These are phyloP conservation scores for Sequoiadendron giganteum DNA, from an alignment of 75 land plant species.

Conservation along the genomic window DNA sequence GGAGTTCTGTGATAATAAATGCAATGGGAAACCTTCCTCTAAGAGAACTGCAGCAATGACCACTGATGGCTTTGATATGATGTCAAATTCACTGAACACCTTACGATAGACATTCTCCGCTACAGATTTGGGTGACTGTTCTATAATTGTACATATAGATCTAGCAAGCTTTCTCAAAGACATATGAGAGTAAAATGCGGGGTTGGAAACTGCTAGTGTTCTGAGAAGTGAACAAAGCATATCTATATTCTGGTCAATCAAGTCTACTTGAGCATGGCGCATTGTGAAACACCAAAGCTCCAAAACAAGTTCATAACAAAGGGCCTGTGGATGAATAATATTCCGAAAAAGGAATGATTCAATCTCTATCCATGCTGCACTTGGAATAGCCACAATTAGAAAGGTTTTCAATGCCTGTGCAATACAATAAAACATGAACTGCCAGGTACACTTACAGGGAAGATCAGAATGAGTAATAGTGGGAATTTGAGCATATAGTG, in stretches of 20 bases:
- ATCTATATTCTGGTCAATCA: conserved; percentile 42
- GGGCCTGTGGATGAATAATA: conserved; percentile 72
- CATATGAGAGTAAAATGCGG: conserved; percentile 21
- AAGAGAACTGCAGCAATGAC: conserved; percentile 45
- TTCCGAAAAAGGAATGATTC: conserved; percentile 68
- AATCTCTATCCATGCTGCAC: conserved; percentile 55
- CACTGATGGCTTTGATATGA: conserved; percentile 23
- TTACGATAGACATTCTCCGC: conserved; percentile 40
- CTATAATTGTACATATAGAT: conserved; percentile 52
- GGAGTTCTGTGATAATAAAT: conserved; percentile 39
- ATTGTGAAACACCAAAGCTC: conserved; percentile 92
- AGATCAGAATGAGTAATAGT: conserved; percentile 26
- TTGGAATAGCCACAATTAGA: conserved; percentile 51
- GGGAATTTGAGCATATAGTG: conserved; percentile 48
- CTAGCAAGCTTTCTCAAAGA: conserved; percentile 68
- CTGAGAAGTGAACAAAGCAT: conserved; percentile 49
- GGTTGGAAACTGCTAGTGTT: conserved; percentile 30
- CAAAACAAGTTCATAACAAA: conserved; percentile 67
- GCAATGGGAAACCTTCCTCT: conserved; percentile 80
- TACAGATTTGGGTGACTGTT: conserved; percentile 25
- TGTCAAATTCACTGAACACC: conserved; percentile 30
- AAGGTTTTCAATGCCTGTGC: conserved; percentile 67
- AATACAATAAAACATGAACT: conserved; percentile 47
- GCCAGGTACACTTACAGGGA: conserved; percentile 27
- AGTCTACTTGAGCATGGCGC: conserved; percentile 52